Base-by-base conservation (phyloP, 2,329 filamentous ascomycete genomes). In the Dendrostoma leiphaemia region DNA sequence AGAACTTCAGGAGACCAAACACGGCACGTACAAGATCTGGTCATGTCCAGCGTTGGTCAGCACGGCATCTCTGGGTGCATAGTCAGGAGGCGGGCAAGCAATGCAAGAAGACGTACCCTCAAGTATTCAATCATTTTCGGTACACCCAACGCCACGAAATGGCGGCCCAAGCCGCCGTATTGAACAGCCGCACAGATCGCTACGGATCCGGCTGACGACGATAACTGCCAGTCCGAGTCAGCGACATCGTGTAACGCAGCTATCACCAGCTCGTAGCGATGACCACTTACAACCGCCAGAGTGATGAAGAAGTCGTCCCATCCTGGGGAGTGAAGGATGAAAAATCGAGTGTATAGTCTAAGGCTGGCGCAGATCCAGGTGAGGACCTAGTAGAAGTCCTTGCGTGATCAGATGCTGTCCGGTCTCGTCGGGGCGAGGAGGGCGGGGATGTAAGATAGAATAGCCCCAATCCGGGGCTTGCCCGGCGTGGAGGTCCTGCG, bases 221-320 rank as follows among this genome's bases (percentile, higher is more conserved):
- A 28, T 2, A 31, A 15, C 43, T 54, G 19, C 31, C 13, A 40
- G 6, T 6, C 13, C 8, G 5, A 9, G 51, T 54, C 23, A 46
- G 41, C 12, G n/a, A n/a, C 9, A 19, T 5, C 12, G 3, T 26
- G 29, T 19, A 34, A 45, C 19, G 13, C 38, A 3, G 21, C 21
- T 6, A 12, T 38, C 17, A 26, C 6, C n/a, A 8, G 28, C 8
- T 4, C 13, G 17, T n/a, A 24, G 13, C n/a, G 15, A n/a, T 9
- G 3, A n/a, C n/a, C 2, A 49, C 59, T 2, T 34, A 62, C 60
- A 54, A 61, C 24, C 8, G 55, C 57, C 26, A 62, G 19, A 4
- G 58, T 32, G 3, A 62, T 45, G 26, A 62, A 58, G 9, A 59
- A 32, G 29, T 62, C 60, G 37, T 62, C 60, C 60, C 60, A 62